Conservation (phyloP, 306 rosid genomes). For the Fragaria nilgerrensis region DNA sequence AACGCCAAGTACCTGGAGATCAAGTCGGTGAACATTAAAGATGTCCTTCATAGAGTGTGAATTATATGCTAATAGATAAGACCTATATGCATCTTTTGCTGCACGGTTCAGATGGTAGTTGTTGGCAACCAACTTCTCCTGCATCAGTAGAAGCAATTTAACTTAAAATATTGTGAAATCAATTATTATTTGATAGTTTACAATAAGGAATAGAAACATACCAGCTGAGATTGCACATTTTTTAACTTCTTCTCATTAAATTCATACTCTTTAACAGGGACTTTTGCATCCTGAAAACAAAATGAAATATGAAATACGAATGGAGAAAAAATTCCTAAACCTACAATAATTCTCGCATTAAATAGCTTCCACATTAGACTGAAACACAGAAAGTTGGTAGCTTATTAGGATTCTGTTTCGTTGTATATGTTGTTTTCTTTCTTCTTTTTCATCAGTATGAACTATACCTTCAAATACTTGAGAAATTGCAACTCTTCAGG, state of each 20-base stretch:
- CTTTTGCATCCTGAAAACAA: slow-evolving; percentile 69
- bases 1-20: slow-evolving; percentile 59
- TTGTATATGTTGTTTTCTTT: neutral
- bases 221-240: slow-evolving; percentile 86
- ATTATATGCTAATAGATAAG: slow-evolving; percentile 77
- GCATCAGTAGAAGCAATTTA: slow-evolving; percentile 31
- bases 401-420: neutral
- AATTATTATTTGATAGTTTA: slow-evolving; percentile 7
- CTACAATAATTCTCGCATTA: neutral
- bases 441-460: neutral
- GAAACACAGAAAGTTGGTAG: neutral
- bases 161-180: neutral
- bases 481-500: slow-evolving; percentile 82
- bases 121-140: slow-evolving; percentile 77
- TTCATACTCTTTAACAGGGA: slow-evolving; percentile 75
- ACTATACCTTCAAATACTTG: slow-evolving; percentile 70
- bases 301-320: neutral
- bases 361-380: neutral
- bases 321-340: slow-evolving; percentile 5
- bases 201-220: slow-evolving; percentile 26
- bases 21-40: slow-evolving; percentile 83
- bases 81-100: slow-evolving; percentile 88
- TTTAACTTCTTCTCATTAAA: slow-evolving; percentile 69
- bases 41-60: slow-evolving; percentile 95
- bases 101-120: slow-evolving; percentile 68